Conservation (phyloP, 306 rosid genomes). For the Delonix regia region DNA sequence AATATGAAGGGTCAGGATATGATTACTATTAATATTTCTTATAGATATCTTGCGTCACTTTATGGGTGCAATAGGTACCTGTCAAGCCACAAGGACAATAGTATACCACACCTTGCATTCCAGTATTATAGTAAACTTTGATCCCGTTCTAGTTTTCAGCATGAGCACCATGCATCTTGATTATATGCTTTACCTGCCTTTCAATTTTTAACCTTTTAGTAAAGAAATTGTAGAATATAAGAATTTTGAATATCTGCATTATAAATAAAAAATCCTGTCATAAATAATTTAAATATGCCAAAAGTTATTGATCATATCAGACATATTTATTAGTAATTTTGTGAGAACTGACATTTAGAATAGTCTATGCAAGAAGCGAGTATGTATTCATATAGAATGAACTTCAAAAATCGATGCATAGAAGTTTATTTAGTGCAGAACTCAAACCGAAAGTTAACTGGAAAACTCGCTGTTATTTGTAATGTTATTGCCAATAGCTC, state of each 20-base stretch:
- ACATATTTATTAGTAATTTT: neutral
- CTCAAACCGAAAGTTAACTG: neutral
- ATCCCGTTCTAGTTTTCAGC: neutral
- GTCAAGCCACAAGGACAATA: neutral
- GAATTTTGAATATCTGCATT: neutral
- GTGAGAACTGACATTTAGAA: neutral
- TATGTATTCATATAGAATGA: neutral
- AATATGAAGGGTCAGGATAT: neutral
- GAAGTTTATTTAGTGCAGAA: neutral
- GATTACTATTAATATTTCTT: neutral
- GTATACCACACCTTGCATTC: neutral
- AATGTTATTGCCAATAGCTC: too few relatives aligned
- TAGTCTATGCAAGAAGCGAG: neutral
- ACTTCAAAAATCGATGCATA: neutral
- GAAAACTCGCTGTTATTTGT: too few relatives aligned
- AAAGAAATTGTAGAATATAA: neutral
- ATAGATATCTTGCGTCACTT: neutral
- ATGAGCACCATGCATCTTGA: neutral
- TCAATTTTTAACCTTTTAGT: neutral
- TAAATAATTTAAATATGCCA: neutral
- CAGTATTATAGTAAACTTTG: neutral
- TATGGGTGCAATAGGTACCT: conserved; percentile 8
- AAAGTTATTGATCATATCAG: neutral
- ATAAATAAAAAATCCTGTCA: neutral
- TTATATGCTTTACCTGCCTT: conserved; percentile 1